Evolutionary conservation across 2,329 filamentous ascomycete genomes (phyloP), one percentile per base, ranked within the genome.

Genomic region (Exophiala viscosa): DNA sequence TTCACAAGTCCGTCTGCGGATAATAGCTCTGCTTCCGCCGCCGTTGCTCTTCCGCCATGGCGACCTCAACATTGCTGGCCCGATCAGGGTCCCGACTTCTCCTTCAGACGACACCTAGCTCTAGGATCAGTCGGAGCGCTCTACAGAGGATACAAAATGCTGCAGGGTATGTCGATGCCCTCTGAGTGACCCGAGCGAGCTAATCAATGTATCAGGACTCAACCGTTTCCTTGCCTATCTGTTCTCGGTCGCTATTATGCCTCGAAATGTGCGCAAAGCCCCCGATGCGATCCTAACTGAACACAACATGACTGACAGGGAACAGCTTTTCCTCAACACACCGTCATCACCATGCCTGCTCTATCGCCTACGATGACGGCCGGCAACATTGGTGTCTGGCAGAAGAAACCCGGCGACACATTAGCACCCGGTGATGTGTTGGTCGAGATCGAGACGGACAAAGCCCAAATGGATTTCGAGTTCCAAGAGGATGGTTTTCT

Each of bases 401-500:
- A 97, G 79, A 99, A 97, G 83, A 95, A 96, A 79, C 80, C 85
- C 62, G 93, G 93, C 69, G 93, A 99, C 73, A 69, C 78, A 59
- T 85, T 99, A 71, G 78, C 83, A 53, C 91, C 95, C 47, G 93
- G 93, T 70, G 93, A 99, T 71, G 93, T 99, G 42, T 78, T 99
- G 64, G 91, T 96, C 64, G 91, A 96, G 80, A 96, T 97, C 67
- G 93, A 99, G 82, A 99, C 93, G 66, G 93, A 99, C 76, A 99
- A 99, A 82, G 93, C 93, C 61, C 93, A 97, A 79, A 99, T 99
- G 93, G 93, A 99, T 79, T 97, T 99, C 72, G 93, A 99, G 76
- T 97, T 95, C 76, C 93, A 99, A 76, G 93, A 99, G 68, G 93
- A 97, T 71, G 93, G 92, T 78, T 82, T 95, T 56, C 81, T 99